phyloP scores from a whole-genome alignment of 2,329 filamentous ascomycete genomes.

The Fusarium sp. region DNA sequence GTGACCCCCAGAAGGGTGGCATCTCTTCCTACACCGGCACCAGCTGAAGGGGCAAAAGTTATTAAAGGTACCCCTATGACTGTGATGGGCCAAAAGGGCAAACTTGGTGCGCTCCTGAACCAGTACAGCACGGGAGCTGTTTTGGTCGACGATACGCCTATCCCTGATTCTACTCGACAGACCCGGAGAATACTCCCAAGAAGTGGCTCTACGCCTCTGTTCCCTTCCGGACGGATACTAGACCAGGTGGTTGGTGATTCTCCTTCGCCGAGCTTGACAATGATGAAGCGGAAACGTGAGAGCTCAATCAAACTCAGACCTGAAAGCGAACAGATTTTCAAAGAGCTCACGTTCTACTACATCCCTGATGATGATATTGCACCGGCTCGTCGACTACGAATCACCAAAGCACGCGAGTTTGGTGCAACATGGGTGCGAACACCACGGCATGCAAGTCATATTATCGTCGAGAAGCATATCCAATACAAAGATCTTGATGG shows the following conservation, averaged over 20 bases:
- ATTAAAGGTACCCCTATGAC: slow-evolving; percentile 52
- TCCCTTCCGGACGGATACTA: slow-evolving; percentile 33
- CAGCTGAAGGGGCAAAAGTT: slow-evolving; percentile 21
- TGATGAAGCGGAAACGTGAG: slow-evolving; percentile 63
- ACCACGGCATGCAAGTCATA: slow-evolving; percentile 75
- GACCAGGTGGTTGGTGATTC: slow-evolving; percentile 35
- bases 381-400: slow-evolving; percentile 75
- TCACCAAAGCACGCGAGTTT: slow-evolving; percentile 79
- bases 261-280: slow-evolving; percentile 43
- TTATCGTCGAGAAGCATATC: slow-evolving; percentile 81
- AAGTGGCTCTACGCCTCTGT: slow-evolving; percentile 52
- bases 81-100: slow-evolving; percentile 38
- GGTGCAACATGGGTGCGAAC: slow-evolving; percentile 79
- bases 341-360: slow-evolving; percentile 76
- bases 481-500: slow-evolving; percentile 73
- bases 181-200: slow-evolving; percentile 37
- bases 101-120: slow-evolving; percentile 35
- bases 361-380: slow-evolving; percentile 84
- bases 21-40: slow-evolving; percentile 34
- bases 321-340: slow-evolving; percentile 70
- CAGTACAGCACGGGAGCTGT: slow-evolving; percentile 37
- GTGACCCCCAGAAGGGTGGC: slow-evolving; percentile 39
- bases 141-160: slow-evolving; percentile 48
- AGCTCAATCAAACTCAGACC: slow-evolving; percentile 60
- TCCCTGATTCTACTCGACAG: slow-evolving; percentile 47